Evolutionary conservation across 768 basidiomycete species (phyloP).

Genomic region (Plicaturopsis crispa): DNA sequence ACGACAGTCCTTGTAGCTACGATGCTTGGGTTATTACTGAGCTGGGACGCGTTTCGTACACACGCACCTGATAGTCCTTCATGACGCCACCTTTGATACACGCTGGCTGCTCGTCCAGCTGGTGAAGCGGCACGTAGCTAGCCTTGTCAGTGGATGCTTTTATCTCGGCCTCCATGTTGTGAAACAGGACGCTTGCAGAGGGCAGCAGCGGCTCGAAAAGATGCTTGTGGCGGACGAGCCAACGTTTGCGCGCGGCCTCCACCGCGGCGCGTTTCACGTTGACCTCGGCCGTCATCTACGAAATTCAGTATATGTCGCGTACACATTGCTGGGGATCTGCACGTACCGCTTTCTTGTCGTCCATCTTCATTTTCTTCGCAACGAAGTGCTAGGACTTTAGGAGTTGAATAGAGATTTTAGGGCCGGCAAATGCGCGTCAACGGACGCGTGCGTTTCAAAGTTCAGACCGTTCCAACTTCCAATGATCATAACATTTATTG

Average conservation of each 20-base stretch:
- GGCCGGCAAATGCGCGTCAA: too few species aligned
- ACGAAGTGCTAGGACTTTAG: too few species aligned
- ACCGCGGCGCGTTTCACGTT: slow-evolving; percentile 28
- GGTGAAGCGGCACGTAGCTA: slow-evolving; percentile 27
- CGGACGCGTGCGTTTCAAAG: too few species aligned
- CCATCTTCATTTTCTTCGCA: slow-evolving; percentile 26
- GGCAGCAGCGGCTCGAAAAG: slow-evolving; percentile 44
- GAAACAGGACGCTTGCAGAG: slow-evolving; percentile 26
- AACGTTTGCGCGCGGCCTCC: slow-evolving; percentile 35
- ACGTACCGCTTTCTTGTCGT: slow-evolving; percentile 34
- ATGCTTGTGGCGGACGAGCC: slow-evolving; percentile 35
- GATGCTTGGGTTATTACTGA: too few species aligned
- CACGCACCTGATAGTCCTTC: slow-evolving; percentile 66
- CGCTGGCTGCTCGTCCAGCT: slow-evolving; percentile 38
- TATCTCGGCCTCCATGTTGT: slow-evolving; percentile 23
- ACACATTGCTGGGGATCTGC: slow-evolving; percentile 33
- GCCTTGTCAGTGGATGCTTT: slow-evolving; percentile 10
- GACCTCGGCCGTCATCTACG: slow-evolving; percentile 33
- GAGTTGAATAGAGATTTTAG: too few species aligned
- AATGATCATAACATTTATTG: too few species aligned
- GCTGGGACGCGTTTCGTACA: too few species aligned
- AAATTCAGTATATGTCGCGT: slow-evolving; percentile 26
- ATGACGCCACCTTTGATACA: slow-evolving; percentile 49
- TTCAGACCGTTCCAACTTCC: too few species aligned
- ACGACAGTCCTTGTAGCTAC: slow-evolving; percentile 57